Base-by-base conservation (phyloP, 257 asterid genomes). In the Craterostigma plantagineum region DNA sequence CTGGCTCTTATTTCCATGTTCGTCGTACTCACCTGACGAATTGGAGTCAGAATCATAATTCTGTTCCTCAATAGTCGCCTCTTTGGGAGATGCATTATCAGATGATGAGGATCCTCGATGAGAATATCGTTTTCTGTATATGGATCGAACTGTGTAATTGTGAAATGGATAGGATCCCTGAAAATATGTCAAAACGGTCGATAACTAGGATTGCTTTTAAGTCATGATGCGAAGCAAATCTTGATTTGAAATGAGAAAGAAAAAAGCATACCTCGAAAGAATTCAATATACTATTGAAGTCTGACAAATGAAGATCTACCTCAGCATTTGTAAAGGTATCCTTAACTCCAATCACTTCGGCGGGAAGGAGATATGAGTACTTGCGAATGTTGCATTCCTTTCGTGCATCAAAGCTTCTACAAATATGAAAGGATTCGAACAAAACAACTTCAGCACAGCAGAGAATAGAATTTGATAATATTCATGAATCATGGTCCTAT, bases 141-240 rank as follows among this genome's bases (percentile, higher is more conserved):
- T 79, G 18, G 98, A 53, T 58, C 93, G 75, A 50, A 82, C 49
- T 11, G 98, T 87, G 43, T 76, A 87, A 51, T 87, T 87, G 77
- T 87, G 95, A 59, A 87, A 87, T 35, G 98, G 98, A 62, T 82
- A 91, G 18, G 79, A 81, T 44, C 95, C 98, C 98, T 87, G 67
- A 34, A 34, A 34, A n/a, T n/a, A n/a, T n/a, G n/a, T n/a, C n/a
- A n/a, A n/a, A n/a, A n/a, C n/a, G n/a, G n/a, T n/a, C n/a, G n/a
- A n/a, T n/a, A n/a, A 34, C 8, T 6, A 7, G 7, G 7, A 34
- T 6, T 6, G 37, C 37, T 6, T 34, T 6, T 34, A 11, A n/a
- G n/a, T n/a, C n/a, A n/a, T n/a, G n/a, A n/a, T n/a, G n/a, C n/a
- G n/a, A n/a, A n/a, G n/a, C n/a, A n/a, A n/a, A n/a, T n/a, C n/a